Evolutionary conservation across 116 monocot species (phyloP), one percentile per base, ranked within the genome.

Genomic region (Trichopus zeylanicus): DNA sequence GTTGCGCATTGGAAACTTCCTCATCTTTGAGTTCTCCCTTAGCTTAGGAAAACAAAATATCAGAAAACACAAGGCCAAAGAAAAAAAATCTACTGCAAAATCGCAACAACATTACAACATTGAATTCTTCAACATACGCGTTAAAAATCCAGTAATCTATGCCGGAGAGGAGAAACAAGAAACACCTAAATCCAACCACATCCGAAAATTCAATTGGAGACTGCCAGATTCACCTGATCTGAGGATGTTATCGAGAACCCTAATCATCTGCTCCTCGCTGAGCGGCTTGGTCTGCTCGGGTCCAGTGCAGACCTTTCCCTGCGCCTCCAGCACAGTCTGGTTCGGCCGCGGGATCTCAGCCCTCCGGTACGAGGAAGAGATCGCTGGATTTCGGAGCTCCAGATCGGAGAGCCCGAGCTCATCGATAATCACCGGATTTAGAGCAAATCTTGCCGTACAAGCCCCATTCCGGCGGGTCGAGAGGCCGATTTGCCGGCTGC

Each of bases 261-360:
- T 60, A 52, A 90, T 61, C 39, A 87, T 81, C 79, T 86, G 83
- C 61, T 86, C 90, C 69, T 90, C 86, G 25, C 62, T 72, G 38
- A 90, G 72, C 30, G 90, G 90, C 69, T 61, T 82, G 19, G 90
- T 95, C 79, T 90, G 95, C 65, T 72, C 74, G 21, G 95, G 95
- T 21, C 95, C 95, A 1, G 95, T 95, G 78, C 95, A 95, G 46
- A 95, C 90, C 76, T 59, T 83, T 16, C 72, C 65, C 75, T 95
- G 95, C 24, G 90, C 95, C 18, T 90, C 95, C 60, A 95, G 70
- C 49, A 95, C 95, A 29, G 64, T 73, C 66, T 34, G 75, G 62
- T 95, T 95, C 11, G 95, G 95, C 75, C 25, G n/a, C 22, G 70
- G 69, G 42, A 87, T 67, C 22, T 53, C 51, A 20, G 74, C 31